A percentile compares a stretch with the other conserved stretches of the same genome.
Evolutionary conservation across 345 rosid genomes (phyloP).

Genomic region (Brassica incana): DNA sequence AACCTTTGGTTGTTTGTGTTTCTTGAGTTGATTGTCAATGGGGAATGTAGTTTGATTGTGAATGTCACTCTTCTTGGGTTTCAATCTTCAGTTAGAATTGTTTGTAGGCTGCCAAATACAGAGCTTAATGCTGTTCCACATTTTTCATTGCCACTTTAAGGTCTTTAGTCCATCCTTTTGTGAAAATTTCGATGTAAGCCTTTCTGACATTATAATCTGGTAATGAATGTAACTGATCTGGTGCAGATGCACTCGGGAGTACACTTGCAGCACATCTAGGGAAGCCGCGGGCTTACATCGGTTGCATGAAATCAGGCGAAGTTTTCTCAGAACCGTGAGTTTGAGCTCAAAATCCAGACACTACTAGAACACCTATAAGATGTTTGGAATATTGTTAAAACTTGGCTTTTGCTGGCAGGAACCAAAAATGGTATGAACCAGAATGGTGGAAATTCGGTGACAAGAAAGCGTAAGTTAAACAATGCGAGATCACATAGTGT

Average conservation of each 20-base stretch:
- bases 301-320: constrained; percentile 88
- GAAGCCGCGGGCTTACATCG: constrained; percentile 72
- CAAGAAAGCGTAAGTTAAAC: constrained; percentile 64
- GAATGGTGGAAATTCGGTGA: constrained; percentile 98
- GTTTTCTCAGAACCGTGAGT: constrained; percentile 77
- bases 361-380: background rate
- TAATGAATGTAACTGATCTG: constrained; percentile 24
- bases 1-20: constrained; percentile 6
- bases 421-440: constrained; percentile 78
- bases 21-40: background rate
- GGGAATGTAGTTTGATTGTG: too few relatives aligned
- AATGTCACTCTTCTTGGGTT: background rate
- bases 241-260: constrained; percentile 68
- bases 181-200: too few relatives aligned
- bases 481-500: background rate
- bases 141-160: constrained; percentile 3
- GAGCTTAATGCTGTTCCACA: background rate
- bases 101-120: background rate
- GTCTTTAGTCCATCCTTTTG: background rate
- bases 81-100: background rate
- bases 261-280: constrained; percentile 62
- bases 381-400: background rate
- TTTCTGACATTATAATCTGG: too few relatives aligned
- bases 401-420: constrained; percentile 44
- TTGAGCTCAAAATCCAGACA: constrained; percentile 1